Evolutionary conservation across 129 eudicot genomes (phyloP).

Genomic region (Apium graveolens): DNA sequence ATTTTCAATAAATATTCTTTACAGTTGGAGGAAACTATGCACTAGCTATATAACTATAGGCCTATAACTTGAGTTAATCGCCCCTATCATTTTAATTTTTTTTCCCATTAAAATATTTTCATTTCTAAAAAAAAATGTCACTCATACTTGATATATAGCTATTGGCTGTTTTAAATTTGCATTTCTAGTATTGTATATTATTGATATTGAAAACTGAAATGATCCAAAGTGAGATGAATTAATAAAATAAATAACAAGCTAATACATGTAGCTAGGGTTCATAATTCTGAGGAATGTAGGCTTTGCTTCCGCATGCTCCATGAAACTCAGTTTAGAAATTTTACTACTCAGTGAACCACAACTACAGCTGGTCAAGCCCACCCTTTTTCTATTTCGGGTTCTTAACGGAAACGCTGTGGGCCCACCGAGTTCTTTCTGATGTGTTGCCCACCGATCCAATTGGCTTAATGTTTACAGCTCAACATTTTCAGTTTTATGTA

Average conservation of each 20-base stretch:
- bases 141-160: no score
- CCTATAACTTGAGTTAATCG: not conserved
- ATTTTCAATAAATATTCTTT: conserved; percentile 14
- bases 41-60: not conserved
- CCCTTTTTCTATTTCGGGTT: not conserved
- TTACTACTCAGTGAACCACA: not conserved
- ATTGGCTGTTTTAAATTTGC: no score
- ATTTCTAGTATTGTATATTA: no score
- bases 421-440: conserved; percentile 25
- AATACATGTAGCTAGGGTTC: not conserved
- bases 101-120: not conserved
- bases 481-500: conserved; percentile 17
- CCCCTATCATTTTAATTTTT: not conserved
- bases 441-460: conserved; percentile 48
- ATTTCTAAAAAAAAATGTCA: not conserved
- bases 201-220: no score
- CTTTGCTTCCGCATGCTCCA: conserved; percentile 14
- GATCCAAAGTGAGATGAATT: not conserved
- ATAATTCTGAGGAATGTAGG: not conserved
- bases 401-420: conserved; percentile 4
- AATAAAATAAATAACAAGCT: not conserved
- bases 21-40: conserved; percentile 26
- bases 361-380: not conserved
- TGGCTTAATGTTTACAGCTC: conserved; percentile 47
- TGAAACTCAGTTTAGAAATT: conserved; percentile 15